Evolutionary conservation across 2,329 filamentous ascomycete species (phyloP), one percentile per base, ranked within the genome.

Genomic region (Diaporthe nobilis): DNA sequence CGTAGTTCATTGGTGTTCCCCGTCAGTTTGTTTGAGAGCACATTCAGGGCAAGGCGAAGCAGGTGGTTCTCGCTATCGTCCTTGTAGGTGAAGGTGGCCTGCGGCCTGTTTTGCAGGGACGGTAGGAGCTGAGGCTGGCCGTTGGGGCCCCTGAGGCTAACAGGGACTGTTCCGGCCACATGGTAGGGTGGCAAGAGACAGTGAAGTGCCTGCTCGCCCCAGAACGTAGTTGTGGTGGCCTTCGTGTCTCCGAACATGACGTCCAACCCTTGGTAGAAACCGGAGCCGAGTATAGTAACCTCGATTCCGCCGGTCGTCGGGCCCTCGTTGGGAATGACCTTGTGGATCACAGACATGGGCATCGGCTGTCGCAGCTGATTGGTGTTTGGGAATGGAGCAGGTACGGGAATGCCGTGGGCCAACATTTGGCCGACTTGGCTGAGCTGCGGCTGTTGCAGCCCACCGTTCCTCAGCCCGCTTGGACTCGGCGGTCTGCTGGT

Each of bases 261-360:
- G 77, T 96, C 94, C 77, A 97, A 89, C 1, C 84, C 94, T 77
- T 90, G 93, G 78, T 92, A 93, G 82, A 98, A 98, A 20, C 93
- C 92, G 78, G 92, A 94, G 25, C 96, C 95, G 12, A 98, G 87
- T 74, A 97, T 90, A 0, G 94, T 96, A 4, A 98, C 95, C 82
- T 98, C 95, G 71, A 95, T 95, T 57, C 95, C 95, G 76, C 95
- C 95, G 49, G 91, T 91, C 75, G 92, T 94, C 9, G 95, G 94
- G 0, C 95, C 95, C 83, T 97, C 94, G 42, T 90, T 90, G 0
- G 96, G 95, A 49, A 97, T 94, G 77, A 98, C 89, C 82, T 96
- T 96, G 82, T 95, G 93, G 31, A 97, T 96, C 25, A 90, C 90
- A 1, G 93, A 90, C 3, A 90, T 87, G 15, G 84, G 82, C 72